Evolutionary conservation across 441 rosid genomes (phyloP).

Genomic region (Pelargonium australe): DNA sequence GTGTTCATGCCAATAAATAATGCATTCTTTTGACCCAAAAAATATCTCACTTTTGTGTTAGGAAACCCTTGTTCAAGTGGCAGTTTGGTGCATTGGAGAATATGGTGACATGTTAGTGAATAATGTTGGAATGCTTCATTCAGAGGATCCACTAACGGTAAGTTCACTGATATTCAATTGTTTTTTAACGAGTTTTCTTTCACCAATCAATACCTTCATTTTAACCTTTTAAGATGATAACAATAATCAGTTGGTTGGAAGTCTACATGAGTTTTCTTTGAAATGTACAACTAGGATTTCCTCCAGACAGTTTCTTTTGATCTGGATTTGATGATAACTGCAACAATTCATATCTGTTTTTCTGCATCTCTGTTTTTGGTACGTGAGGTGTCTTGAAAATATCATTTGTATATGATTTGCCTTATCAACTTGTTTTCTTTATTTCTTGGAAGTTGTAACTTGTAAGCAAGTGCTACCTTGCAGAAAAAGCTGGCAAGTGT

Average conservation of each 20-base stretch:
- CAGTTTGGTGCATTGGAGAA: conserved; percentile 99
- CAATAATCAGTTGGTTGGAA: not conserved
- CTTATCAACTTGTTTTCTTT: too few species aligned
- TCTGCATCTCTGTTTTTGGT: not conserved
- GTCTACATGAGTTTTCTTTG: not conserved
- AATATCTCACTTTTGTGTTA: conserved; percentile 27
- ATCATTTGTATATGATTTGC: not conserved
- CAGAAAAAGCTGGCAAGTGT: not conserved
- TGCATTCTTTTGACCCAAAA: not conserved
- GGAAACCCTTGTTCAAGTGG: conserved; percentile 95
- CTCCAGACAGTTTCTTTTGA: not conserved
- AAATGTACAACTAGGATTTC: not conserved
- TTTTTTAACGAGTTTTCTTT: conserved; percentile 18
- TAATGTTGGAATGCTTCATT: conserved; percentile 72
- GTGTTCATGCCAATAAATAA: not conserved
- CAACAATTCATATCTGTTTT: not conserved
- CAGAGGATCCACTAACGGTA: conserved; percentile 88
- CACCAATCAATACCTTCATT: conserved; percentile 8
- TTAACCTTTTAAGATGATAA: not conserved
- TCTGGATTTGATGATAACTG: not conserved
- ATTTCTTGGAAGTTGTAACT: not conserved
- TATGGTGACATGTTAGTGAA: conserved; percentile 93
- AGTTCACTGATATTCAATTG: conserved; percentile 25
- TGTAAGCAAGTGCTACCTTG: not conserved
- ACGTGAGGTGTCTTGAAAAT: too few species aligned